Conservation (phyloP, 768 basidiomycete genomes). For the Mycena haematopus region DNA sequence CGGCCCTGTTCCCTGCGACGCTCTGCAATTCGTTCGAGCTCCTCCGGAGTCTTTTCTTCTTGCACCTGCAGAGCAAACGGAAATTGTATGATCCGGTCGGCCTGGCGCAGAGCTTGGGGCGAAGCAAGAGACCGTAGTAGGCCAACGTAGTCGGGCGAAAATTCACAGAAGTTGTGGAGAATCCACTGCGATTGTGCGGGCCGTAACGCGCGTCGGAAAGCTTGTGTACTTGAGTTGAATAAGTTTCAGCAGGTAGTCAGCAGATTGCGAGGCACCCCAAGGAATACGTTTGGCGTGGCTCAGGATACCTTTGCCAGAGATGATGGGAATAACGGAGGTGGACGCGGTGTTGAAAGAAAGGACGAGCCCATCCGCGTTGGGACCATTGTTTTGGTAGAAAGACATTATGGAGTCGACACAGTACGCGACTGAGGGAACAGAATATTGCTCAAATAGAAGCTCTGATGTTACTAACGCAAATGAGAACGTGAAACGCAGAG, state of each 20-base stretch:
- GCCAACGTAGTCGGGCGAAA: conserved; percentile 75
- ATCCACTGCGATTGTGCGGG: conserved; percentile 89
- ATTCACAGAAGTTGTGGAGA: conserved; percentile 85
- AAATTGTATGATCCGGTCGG: conserved; percentile 85
- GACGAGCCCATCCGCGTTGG: conserved; percentile 76
- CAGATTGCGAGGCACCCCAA: conserved; percentile 90
- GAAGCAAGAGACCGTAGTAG: conserved; percentile 73
- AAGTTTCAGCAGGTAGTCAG: conserved; percentile 91
- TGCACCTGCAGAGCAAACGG: conserved; percentile 70
- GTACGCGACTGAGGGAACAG: conserved; percentile 84
- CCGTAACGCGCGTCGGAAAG: conserved; percentile 87
- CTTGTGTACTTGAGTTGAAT: conserved; percentile 95
- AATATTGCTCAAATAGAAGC: conserved; percentile 93
- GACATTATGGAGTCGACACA: conserved; percentile 93
- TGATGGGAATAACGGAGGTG: conserved; percentile 88
- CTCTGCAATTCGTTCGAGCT: conserved; percentile 78
- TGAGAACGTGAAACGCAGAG: conserved; percentile 7
- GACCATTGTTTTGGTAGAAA: conserved; percentile 80
- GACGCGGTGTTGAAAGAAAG: conserved; percentile 92
- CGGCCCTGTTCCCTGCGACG: conserved; percentile 85
- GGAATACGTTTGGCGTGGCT: conserved; percentile 91
- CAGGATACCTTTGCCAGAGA: conserved; percentile 82
- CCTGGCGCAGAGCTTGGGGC: conserved; percentile 65
- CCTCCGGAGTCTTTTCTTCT: conserved; percentile 92
- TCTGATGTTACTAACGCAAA: conserved; percentile 82